Percentiles rank a stretch among this genome's conserved stretches.
phyloP scores from a whole-genome alignment of 208 protist species.

The Phytomonas francai region DNA sequence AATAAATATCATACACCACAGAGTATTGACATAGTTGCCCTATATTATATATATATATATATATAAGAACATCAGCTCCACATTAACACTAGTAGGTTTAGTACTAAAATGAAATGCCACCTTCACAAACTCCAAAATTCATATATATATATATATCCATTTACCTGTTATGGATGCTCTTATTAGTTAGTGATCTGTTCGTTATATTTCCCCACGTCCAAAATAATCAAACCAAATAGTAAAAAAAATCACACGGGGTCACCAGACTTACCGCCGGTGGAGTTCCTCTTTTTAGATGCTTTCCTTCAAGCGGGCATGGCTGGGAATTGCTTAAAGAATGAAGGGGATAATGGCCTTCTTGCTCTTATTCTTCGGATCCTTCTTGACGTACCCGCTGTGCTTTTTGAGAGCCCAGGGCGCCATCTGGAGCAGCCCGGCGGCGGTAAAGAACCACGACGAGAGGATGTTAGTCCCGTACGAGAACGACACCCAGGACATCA shows the following conservation, averaged over 20 bases:
- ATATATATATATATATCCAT: no score
- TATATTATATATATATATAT: no score
- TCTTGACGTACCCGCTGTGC: constrained; percentile 80
- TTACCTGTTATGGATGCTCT: no score
- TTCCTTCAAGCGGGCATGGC: no score
- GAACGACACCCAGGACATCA: constrained; percentile 91
- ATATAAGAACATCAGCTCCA: no score
- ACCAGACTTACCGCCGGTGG: background rate
- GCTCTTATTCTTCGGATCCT: constrained; percentile 55
- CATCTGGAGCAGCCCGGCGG: constrained; percentile 80
- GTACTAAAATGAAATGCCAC: no score
- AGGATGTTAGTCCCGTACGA: constrained; percentile 79
- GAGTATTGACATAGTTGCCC: no score
- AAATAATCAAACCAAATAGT: background rate
- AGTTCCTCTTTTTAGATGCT: background rate
- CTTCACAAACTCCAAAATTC: no score
- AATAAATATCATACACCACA: no score
- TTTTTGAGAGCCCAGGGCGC: constrained; percentile 81
- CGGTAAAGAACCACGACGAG: constrained; percentile 75
- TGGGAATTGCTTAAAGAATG: constrained; percentile 47
- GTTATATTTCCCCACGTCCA: background rate
- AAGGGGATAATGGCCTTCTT: constrained; percentile 83
- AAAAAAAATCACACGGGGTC: background rate
- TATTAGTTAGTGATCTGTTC: background rate
- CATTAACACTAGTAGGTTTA: no score